A percentile compares a stretch with the other conserved stretches of the same genome.
Conservation (phyloP, 352 stramenopile species). For the Pythium graminicola region DNA sequence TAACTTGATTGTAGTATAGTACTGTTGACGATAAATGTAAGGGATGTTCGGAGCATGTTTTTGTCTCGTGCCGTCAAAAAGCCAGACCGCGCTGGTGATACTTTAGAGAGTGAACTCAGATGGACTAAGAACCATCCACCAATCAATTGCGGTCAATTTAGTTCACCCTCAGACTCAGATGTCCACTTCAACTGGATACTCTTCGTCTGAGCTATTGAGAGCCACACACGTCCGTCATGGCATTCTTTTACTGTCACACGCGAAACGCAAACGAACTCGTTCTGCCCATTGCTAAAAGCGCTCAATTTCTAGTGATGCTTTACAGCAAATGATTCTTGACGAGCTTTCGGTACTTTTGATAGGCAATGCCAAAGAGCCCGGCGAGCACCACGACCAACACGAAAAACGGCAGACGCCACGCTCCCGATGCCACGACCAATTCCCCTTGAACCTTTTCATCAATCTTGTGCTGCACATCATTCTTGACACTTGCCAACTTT, state of each 20-base stretch:
- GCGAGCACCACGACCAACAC: constrained; percentile 56
- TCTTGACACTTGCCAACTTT: constrained; percentile 47
- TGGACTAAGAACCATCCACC: neutral
- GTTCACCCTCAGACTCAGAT: constrained; percentile 7
- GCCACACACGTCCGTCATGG: neutral
- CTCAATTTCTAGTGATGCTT: too few relatives aligned
- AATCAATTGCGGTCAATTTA: neutral
- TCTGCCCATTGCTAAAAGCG: too few relatives aligned
- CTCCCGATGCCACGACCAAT: constrained; percentile 43
- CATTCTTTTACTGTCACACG: constrained; percentile 4
- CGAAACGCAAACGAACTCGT: constrained; percentile 6
- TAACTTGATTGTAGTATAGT: constrained; percentile 12
- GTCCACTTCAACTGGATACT: constrained; percentile 4
- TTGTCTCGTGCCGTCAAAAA: neutral
- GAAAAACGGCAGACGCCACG: constrained; percentile 79
- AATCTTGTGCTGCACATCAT: constrained; percentile 72
- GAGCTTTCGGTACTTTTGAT: constrained; percentile 81
- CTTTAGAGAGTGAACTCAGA: neutral
- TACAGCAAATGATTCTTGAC: constrained; percentile 87
- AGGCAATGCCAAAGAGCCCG: constrained; percentile 44
- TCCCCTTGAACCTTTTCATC: constrained; percentile 69
- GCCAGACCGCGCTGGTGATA: neutral
- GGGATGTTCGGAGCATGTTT: constrained; percentile 6
- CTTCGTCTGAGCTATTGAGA: neutral
- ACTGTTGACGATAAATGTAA: neutral